Percentiles rank a stretch among this genome's conserved stretches.
These are phyloP conservation scores for Lentinula aciculospora DNA, from an alignment of 768 basidiomycete species.

Conservation along the genomic window DNA sequence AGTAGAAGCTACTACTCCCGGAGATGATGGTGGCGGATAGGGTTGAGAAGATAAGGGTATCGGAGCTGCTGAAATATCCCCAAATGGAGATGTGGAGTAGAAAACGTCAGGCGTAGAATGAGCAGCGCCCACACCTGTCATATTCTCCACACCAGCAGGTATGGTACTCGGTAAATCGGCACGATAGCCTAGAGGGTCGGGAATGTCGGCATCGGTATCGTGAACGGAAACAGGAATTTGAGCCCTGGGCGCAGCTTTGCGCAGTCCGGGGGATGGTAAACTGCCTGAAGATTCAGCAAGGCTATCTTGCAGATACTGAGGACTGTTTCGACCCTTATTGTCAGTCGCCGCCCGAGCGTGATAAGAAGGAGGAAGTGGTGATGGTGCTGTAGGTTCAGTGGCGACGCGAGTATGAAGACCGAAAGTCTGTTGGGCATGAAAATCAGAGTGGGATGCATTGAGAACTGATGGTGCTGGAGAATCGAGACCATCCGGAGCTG, in stretches of 20 bases:
- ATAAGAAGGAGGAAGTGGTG: constrained; percentile 14
- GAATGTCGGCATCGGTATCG: constrained; percentile 22
- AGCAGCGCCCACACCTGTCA: constrained; percentile 60
- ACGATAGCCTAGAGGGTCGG: constrained; percentile 22
- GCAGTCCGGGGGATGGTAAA: constrained; percentile 34
- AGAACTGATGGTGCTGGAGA: constrained; percentile 25
- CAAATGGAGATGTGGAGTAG: constrained; percentile 26
- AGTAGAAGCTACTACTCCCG: not conserved
- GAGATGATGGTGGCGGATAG: not conserved
- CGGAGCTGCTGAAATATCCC: not conserved
- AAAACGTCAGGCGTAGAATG: constrained; percentile 23
- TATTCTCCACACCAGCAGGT: constrained; percentile 45
- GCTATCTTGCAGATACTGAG: not conserved
- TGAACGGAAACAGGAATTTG: constrained; percentile 58
- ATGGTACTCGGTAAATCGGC: constrained; percentile 50
- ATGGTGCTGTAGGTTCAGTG: constrained; percentile 23
- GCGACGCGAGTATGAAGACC: constrained; percentile 30
- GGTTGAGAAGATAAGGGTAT: not conserved
- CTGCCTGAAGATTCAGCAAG: constrained; percentile 10
- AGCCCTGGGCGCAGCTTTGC: constrained; percentile 60
- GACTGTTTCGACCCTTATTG: not conserved
- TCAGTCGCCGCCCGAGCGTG: constrained; percentile 31
- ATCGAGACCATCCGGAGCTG: constrained; percentile 24
- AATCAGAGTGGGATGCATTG: constrained; percentile 13
- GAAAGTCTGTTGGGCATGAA: constrained; percentile 8